A percentile compares a stretch with the other conserved stretches of the same genome.
Evolutionary conservation across 2,329 filamentous ascomycete genomes (phyloP).

Genomic region (Cladophialophora chaetospira): DNA sequence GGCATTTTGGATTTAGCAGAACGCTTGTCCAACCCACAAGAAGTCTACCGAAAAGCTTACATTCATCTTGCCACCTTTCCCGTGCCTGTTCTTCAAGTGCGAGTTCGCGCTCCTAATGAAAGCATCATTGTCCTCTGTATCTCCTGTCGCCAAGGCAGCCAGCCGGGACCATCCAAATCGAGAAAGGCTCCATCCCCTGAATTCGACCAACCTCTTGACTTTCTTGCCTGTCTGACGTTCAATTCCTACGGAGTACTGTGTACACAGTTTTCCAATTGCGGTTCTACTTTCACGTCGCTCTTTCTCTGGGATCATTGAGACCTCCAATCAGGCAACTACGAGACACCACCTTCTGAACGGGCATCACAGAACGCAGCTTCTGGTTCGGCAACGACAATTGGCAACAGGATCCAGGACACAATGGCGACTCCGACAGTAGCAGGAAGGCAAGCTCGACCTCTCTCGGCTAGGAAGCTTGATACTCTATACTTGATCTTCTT

Average conservation of each 20-base stretch:
- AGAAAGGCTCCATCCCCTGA: background rate
- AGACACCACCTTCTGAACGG: too few species aligned
- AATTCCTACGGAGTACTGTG: too few species aligned
- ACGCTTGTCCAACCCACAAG: too few species aligned
- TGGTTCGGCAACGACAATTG: too few species aligned
- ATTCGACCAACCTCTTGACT: background rate
- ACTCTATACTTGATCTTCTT: conserved; percentile 60
- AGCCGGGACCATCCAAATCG: background rate
- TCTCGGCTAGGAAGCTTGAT: conserved; percentile 41
- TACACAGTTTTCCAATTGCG: too few species aligned
- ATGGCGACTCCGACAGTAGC: background rate
- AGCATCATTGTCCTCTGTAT: background rate
- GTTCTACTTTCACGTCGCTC: too few species aligned
- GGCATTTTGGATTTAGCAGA: background rate
- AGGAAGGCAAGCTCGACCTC: conserved; percentile 10
- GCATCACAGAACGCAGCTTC: background rate
- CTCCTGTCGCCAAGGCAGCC: background rate
- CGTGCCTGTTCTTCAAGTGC: too few species aligned
- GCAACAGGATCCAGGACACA: too few species aligned
- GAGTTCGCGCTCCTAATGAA: too few species aligned
- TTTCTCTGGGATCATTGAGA: too few species aligned
- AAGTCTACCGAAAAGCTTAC: too few species aligned
- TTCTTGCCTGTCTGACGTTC: background rate
- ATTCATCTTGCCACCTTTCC: background rate
- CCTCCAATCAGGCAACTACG: too few species aligned